Evolutionary conservation across 345 rosid species (phyloP).

Genomic region (Gossypium australe): DNA sequence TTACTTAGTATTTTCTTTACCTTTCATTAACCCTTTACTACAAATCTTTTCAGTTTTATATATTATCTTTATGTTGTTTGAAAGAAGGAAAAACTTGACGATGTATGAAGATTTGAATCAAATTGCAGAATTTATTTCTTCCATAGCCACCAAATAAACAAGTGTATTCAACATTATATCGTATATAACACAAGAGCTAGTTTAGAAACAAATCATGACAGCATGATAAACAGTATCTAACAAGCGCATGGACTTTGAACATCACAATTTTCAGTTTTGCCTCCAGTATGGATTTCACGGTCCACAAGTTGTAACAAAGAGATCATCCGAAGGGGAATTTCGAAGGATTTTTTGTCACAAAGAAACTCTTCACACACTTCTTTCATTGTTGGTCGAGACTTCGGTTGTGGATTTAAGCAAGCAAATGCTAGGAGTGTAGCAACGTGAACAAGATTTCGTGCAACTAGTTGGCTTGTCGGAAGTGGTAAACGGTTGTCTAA

Average conservation of each 20-base stretch:
- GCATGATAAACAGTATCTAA: neutral
- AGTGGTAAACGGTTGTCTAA: neutral
- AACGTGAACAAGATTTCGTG: neutral
- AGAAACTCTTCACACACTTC: conserved; percentile 3
- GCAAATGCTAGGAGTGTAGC: neutral
- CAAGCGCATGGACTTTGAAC: neutral
- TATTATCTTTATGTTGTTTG: too few relatives aligned
- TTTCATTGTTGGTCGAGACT: conserved; percentile 15
- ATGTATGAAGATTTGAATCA: too few relatives aligned
- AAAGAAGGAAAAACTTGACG: too few relatives aligned
- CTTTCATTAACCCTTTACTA: too few relatives aligned
- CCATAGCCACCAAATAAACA: too few relatives aligned
- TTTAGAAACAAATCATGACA: neutral
- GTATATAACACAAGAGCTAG: neutral
- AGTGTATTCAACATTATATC: too few relatives aligned
- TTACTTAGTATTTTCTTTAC: too few relatives aligned
- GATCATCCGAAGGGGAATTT: neutral
- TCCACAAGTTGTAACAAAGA: neutral
- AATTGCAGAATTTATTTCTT: too few relatives aligned
- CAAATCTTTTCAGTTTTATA: too few relatives aligned
- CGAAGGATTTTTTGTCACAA: neutral
- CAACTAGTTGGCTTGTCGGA: neutral
- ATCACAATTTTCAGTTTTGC: neutral
- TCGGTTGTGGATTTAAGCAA: neutral
- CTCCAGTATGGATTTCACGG: too few relatives aligned